These are phyloP conservation scores for Alternaria solani DNA, from an alignment of 2,329 filamentous ascomycete species.

Conservation along the genomic window DNA sequence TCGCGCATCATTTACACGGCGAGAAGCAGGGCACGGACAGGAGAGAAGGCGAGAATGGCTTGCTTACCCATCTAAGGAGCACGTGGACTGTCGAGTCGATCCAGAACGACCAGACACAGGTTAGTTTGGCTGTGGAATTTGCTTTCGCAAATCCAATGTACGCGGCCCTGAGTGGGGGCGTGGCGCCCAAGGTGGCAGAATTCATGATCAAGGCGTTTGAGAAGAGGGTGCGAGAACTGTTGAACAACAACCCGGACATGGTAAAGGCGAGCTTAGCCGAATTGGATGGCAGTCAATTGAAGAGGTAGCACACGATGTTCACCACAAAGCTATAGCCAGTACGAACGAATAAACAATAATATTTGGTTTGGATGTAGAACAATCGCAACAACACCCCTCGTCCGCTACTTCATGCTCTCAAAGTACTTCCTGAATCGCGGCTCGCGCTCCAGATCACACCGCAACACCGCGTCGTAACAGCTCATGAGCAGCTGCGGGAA, in stretches of 20 bases:
- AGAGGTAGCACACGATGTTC: constrained; percentile 8
- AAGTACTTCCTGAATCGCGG: constrained; percentile 19
- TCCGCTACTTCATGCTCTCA: constrained; percentile 12
- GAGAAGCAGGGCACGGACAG: constrained; percentile 1
- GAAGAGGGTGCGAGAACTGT: constrained; percentile 71
- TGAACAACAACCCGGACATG: constrained; percentile 38
- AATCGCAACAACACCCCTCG: neutral
- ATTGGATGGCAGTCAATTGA: constrained; percentile 38
- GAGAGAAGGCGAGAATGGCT: constrained; percentile 28
- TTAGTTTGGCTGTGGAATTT: constrained; percentile 79
- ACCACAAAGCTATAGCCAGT: neutral
- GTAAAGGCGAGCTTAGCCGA: constrained; percentile 33
- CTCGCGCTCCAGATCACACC: constrained; percentile 15
- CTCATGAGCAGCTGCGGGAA: constrained; percentile 82
- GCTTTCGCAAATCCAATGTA: constrained; percentile 91
- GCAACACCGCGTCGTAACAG: constrained; percentile 67
- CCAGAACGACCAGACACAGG: constrained; percentile 68
- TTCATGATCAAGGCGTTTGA: constrained; percentile 96
- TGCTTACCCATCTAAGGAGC: constrained; percentile 75
- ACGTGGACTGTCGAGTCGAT: constrained; percentile 69
- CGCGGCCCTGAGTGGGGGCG: constrained; percentile 78
- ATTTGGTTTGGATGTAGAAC: neutral
- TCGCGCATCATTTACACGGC: constrained; percentile 54
- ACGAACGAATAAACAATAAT: neutral
- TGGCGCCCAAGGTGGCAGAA: constrained; percentile 83